phyloP scores from a whole-genome alignment of 2,329 filamentous ascomycete genomes.

The Fusarium sulawesiense region DNA sequence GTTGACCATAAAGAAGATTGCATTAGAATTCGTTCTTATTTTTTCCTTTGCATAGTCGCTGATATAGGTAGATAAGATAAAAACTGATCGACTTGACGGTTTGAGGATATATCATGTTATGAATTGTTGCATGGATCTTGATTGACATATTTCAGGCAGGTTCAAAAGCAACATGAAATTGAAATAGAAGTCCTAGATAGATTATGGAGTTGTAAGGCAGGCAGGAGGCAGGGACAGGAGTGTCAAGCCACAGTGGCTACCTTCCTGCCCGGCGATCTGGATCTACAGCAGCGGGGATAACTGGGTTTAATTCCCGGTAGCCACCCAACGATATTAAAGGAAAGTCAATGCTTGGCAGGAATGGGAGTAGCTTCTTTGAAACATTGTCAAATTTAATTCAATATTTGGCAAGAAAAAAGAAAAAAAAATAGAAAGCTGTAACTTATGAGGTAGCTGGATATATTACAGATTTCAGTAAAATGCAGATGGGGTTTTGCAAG shows the following conservation, averaged over 20 bases:
- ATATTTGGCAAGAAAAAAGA: background rate
- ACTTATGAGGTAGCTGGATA: background rate
- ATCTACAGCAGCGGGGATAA: constrained; percentile 28
- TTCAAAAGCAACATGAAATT: background rate
- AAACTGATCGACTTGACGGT: background rate
- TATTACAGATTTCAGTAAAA: constrained; percentile 3
- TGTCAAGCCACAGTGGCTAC: constrained; percentile 34
- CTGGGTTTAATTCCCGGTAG: constrained; percentile 23
- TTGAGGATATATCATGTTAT: background rate
- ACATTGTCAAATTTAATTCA: background rate
- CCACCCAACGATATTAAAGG: constrained; percentile 15
- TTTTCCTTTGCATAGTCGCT: background rate
- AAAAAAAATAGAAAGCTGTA: background rate
- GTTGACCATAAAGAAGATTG: background rate
- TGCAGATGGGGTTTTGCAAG: constrained; percentile 4
- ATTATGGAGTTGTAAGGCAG: background rate
- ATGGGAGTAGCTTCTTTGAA: background rate
- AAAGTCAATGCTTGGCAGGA: constrained; percentile 33
- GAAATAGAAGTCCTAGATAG: background rate
- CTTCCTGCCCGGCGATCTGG: constrained; percentile 23
- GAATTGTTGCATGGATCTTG: background rate
- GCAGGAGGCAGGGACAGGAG: background rate
- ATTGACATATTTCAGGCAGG: background rate
- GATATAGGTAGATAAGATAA: background rate
- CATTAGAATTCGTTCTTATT: background rate